phyloP scores from a whole-genome alignment of 495 filamentous ascomycete genomes.

The Xylaria scruposa region DNA sequence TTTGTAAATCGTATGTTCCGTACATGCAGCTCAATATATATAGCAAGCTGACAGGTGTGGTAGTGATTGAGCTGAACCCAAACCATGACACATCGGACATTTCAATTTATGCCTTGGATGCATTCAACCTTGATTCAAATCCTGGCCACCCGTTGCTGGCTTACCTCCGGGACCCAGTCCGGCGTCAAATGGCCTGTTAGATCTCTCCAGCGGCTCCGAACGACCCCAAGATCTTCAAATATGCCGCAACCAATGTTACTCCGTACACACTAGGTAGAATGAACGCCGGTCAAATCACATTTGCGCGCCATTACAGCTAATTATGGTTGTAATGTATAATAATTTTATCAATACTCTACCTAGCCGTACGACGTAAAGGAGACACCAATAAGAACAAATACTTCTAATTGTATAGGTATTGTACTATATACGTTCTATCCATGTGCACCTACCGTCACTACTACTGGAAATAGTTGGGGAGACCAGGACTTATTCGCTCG shows the following conservation, averaged over 20 bases:
- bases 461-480: neutral
- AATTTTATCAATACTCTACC: neutral
- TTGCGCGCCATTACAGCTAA: neutral
- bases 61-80: conserved; percentile 7
- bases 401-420: neutral
- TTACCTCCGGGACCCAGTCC: neutral
- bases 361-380: neutral
- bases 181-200: neutral
- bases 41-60: conserved; percentile 15
- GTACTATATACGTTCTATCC: neutral
- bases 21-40: conserved; percentile 8
- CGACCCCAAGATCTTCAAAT: conserved; percentile 6
- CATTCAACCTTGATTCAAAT: conserved; percentile 2
- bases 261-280: neutral
- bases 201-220: neutral
- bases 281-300: neutral
- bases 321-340: neutral
- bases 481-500: neutral
- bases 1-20: neutral
- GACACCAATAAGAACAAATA: neutral
- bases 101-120: conserved; percentile 9
- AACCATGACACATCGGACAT: conserved; percentile 10
- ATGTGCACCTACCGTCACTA: neutral
- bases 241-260: neutral
- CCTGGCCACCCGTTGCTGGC: neutral